Conservation (phyloP, 2,329 filamentous ascomycete species). For the Nemania sp. region DNA sequence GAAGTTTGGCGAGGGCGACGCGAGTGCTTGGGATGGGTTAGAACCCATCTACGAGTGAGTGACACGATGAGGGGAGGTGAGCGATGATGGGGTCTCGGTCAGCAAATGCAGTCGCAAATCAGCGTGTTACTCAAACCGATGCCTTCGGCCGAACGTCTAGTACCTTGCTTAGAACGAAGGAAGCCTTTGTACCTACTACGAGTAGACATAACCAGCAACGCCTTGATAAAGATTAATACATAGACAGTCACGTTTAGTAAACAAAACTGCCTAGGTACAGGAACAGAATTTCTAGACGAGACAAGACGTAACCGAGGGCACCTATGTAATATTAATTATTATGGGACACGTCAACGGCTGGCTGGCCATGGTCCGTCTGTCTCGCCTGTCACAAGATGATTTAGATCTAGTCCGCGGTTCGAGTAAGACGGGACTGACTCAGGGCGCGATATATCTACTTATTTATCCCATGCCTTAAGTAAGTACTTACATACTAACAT, state of each 20-base stretch:
- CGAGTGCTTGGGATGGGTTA: slow-evolving; percentile 67
- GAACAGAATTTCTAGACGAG: neutral
- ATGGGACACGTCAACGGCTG: no score
- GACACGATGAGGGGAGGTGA: slow-evolving; percentile 22
- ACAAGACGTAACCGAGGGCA: neutral
- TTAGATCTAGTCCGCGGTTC: no score
- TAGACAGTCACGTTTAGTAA: neutral
- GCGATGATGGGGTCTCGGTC: neutral
- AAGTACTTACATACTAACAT: no score
- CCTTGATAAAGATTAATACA: slow-evolving; percentile 11
- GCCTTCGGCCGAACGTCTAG: neutral
- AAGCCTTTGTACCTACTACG: slow-evolving; percentile 18
- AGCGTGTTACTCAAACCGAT: neutral
- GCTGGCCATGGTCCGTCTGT: no score
- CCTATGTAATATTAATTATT: no score
- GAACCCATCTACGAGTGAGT: slow-evolving; percentile 70
- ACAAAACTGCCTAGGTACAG: neutral
- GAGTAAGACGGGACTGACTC: neutral
- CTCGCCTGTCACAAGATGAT: slow-evolving; percentile 10
- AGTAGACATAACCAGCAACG: slow-evolving; percentile 12
- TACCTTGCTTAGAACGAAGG: slow-evolving; percentile 7
- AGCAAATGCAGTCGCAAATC: neutral
- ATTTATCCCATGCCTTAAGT: no score
- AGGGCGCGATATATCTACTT: no score
- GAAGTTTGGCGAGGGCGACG: slow-evolving; percentile 64